Conservation (phyloP, 1,284 basidiomycete species). For the Trichosporon asahii region DNA sequence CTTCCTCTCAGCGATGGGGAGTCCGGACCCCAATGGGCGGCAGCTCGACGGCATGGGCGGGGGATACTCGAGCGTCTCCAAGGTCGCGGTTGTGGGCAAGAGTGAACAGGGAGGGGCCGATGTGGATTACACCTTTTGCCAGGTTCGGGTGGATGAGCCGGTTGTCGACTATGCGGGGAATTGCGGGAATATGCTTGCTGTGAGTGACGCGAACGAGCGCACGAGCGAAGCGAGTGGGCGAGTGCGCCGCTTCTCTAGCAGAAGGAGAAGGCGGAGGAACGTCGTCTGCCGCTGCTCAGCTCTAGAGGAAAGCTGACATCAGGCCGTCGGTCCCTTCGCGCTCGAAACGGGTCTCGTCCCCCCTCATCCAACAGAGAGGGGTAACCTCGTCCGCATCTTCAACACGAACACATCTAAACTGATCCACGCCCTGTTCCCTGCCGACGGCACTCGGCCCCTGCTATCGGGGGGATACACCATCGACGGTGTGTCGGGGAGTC, state of each 20-base stretch:
- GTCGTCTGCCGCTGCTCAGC: too few species aligned
- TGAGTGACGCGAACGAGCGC: conserved; percentile 3
- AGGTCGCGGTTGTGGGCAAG: conserved; percentile 67
- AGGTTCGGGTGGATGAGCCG: conserved; percentile 25
- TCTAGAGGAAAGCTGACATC: conserved; percentile 11
- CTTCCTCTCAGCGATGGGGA: conserved; percentile 75
- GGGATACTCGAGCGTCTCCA: conserved; percentile 72
- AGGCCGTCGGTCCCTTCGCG: conserved; percentile 38
- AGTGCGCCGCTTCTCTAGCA: too few species aligned
- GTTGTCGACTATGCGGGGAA: conserved; percentile 35
- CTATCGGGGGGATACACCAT: conserved; percentile 56
- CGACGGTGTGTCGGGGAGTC: conserved; percentile 64
- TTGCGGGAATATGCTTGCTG: conserved; percentile 39
- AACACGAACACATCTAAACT: conserved; percentile 26
- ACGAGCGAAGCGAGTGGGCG: background rate
- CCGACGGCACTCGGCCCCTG: conserved; percentile 56
- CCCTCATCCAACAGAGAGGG: background rate
- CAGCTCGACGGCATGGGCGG: conserved; percentile 74
- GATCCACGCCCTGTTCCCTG: conserved; percentile 20
- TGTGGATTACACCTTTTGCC: conserved; percentile 36
- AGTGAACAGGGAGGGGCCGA: conserved; percentile 29
- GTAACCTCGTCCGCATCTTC: conserved; percentile 22
- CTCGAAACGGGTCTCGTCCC: conserved; percentile 27
- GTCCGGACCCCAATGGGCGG: conserved; percentile 69
- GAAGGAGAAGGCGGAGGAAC: too few species aligned